These are phyloP conservation scores for Pharus latifolius DNA, from an alignment of 176 grass and related monocot species.

Conservation along the genomic window DNA sequence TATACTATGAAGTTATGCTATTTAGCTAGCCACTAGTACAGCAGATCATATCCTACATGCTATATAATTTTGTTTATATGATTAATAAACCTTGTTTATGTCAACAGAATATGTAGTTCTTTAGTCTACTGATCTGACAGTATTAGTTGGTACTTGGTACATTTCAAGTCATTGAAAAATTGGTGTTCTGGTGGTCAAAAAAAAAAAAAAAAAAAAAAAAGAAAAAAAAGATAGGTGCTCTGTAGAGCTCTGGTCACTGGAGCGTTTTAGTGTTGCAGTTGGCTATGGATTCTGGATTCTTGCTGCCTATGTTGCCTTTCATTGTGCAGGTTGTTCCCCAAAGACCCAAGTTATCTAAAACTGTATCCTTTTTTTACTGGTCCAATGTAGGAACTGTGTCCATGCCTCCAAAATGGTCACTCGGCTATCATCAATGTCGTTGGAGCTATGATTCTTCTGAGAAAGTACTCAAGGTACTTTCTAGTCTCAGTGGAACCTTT, in stretches of 20 bases:
- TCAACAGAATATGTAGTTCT: background rate
- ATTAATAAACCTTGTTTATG: background rate
- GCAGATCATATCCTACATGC: background rate
- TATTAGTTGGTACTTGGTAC: background rate
- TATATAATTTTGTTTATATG: conserved; percentile 2
- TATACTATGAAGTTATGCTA: background rate
- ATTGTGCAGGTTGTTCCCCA: background rate
- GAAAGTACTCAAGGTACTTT: conserved; percentile 75
- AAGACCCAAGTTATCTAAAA: background rate
- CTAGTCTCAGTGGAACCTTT: background rate
- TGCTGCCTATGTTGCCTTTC: background rate
- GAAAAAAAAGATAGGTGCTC: background rate
- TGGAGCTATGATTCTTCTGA: conserved; percentile 89
- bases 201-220: no score
- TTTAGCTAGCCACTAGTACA: background rate
- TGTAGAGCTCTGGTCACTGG: background rate
- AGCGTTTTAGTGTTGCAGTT: background rate
- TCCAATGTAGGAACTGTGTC: conserved; percentile 59
- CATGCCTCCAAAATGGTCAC: conserved; percentile 94
- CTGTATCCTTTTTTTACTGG: background rate
- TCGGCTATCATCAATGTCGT: conserved; percentile 97
- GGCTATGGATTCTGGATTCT: background rate
- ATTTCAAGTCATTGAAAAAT: background rate
- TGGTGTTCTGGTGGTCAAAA: no score
- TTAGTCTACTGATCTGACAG: background rate